Conservation (phyloP, 2,329 filamentous ascomycete species). For the Pseudocercospora cruenta region DNA sequence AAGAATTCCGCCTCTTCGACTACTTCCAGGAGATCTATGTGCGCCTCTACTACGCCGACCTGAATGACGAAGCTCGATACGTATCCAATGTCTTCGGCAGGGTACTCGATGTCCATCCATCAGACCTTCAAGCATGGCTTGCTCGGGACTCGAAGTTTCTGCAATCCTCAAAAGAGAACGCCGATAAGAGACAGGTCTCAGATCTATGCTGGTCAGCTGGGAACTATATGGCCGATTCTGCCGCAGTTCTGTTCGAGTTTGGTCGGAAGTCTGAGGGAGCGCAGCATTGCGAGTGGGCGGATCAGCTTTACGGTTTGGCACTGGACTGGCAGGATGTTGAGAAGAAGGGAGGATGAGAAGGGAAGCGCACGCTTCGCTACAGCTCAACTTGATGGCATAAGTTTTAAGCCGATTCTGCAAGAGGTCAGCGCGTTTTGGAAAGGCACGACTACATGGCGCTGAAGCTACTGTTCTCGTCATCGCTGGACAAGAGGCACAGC, state of each 20-base stretch:
- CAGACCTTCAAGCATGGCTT: background rate
- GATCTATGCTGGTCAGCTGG: slow-evolving; percentile 13
- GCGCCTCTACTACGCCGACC: slow-evolving; percentile 12
- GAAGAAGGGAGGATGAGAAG: slow-evolving; percentile 2
- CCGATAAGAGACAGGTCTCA: slow-evolving; percentile 1
- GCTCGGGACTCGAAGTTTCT: slow-evolving; percentile 4
- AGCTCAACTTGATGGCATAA: background rate
- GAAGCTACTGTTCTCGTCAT: background rate
- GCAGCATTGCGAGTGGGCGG: slow-evolving; percentile 21
- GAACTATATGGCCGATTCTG: slow-evolving; percentile 17
- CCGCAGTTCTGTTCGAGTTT: slow-evolving; percentile 18
- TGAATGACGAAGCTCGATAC: background rate
- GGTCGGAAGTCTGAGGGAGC: slow-evolving; percentile 23
- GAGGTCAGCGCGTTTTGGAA: background rate
- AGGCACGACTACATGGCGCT: background rate
- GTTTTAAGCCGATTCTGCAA: background rate
- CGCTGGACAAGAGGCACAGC: background rate
- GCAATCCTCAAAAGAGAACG: slow-evolving; percentile 3
- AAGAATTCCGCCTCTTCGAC: slow-evolving; percentile 16
- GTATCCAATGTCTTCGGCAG: slow-evolving; percentile 9
- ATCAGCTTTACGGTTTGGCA: slow-evolving; percentile 15
- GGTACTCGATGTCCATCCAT: slow-evolving; percentile 9
- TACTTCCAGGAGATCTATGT: slow-evolving; percentile 16
- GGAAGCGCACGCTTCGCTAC: background rate
- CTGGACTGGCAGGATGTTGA: slow-evolving; percentile 12